A percentile compares a stretch with the other conserved stretches of the same genome.
Conservation (phyloP, 1,139 yeast species). For the Pichia sp. region DNA sequence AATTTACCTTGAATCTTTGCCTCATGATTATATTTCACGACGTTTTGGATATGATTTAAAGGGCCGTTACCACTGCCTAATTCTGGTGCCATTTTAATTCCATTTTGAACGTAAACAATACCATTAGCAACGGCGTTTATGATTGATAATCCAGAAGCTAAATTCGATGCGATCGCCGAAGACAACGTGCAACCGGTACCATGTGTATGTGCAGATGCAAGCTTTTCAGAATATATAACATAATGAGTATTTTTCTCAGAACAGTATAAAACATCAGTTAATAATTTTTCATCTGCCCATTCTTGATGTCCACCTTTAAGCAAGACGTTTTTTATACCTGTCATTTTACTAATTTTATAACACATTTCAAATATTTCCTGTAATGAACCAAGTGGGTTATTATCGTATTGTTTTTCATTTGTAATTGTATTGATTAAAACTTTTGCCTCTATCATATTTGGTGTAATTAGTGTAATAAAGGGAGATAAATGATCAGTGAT, state of each 20-base stretch:
- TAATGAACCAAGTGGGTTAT: neutral
- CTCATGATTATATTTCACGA: constrained; percentile 4
- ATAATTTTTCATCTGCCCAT: constrained; percentile 10
- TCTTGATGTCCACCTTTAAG: constrained; percentile 18
- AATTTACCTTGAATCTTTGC: neutral
- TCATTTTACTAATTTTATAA: neutral
- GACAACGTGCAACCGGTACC: constrained; percentile 93
- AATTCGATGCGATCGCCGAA: constrained; percentile 70
- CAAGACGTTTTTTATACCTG: constrained; percentile 12
- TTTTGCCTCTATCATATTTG: constrained; percentile 14
- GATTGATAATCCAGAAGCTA: constrained; percentile 49
- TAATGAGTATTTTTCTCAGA: constrained; percentile 34
- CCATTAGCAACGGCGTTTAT: constrained; percentile 48
- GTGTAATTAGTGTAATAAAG: constrained; percentile 9
- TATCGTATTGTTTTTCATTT: neutral
- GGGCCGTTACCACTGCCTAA: constrained; percentile 52
- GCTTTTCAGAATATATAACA: constrained; percentile 44
- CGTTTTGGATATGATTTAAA: constrained; percentile 44
- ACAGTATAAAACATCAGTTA: constrained; percentile 44
- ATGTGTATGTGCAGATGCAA: constrained; percentile 57
- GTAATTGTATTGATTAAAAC: constrained; percentile 7
- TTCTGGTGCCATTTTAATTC: constrained; percentile 38
- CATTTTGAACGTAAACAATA: constrained; percentile 61
- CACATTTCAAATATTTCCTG: constrained; percentile 9
- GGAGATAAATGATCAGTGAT: neutral